These are phyloP conservation scores for Macadamia integrifolia DNA, from an alignment of 164 flowering plant species.

Conservation along the genomic window DNA sequence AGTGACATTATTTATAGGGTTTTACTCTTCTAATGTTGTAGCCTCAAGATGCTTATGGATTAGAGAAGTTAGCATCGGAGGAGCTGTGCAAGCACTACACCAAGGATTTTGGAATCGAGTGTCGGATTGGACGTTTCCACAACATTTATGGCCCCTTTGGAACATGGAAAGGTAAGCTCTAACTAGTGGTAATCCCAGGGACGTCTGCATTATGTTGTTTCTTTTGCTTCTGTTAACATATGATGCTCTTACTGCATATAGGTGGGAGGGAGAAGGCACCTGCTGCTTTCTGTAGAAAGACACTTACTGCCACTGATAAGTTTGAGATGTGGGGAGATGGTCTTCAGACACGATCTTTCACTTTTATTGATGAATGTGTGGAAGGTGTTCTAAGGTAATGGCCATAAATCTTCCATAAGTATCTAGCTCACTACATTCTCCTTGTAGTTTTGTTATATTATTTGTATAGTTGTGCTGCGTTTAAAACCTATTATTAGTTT, in stretches of 20 bases:
- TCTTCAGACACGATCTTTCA: slow-evolving; percentile 90
- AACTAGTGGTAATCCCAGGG: neutral
- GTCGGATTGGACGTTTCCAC: slow-evolving; percentile 94
- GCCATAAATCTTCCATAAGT: neutral
- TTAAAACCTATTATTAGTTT: too few species aligned
- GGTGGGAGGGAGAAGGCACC: slow-evolving; percentile 99
- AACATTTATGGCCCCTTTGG: slow-evolving; percentile 98
- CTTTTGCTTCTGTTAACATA: neutral
- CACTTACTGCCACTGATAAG: slow-evolving; percentile 71
- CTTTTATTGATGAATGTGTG: slow-evolving; percentile 96
- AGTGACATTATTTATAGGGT: neutral
- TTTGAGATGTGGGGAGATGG: slow-evolving; percentile 99
- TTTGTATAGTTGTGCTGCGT: too few species aligned
- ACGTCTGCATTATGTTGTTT: neutral
- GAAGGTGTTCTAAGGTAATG: slow-evolving; percentile 90
- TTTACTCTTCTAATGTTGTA: slow-evolving; percentile 22
- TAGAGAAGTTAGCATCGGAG: slow-evolving; percentile 96
- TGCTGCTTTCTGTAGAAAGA: slow-evolving; percentile 97
- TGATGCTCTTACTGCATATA: slow-evolving; percentile 15
- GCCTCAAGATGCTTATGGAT: slow-evolving; percentile 99
- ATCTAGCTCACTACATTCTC: neutral
- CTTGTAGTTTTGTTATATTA: neutral
- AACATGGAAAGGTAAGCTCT: slow-evolving; percentile 86
- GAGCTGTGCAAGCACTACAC: slow-evolving; percentile 96
- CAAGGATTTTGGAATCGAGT: slow-evolving; percentile 93